Percentiles rank a stretch among this genome's conserved stretches.
Conservation (phyloP, 768 basidiomycete genomes). For the Rhodotorula kratochvilovae region DNA sequence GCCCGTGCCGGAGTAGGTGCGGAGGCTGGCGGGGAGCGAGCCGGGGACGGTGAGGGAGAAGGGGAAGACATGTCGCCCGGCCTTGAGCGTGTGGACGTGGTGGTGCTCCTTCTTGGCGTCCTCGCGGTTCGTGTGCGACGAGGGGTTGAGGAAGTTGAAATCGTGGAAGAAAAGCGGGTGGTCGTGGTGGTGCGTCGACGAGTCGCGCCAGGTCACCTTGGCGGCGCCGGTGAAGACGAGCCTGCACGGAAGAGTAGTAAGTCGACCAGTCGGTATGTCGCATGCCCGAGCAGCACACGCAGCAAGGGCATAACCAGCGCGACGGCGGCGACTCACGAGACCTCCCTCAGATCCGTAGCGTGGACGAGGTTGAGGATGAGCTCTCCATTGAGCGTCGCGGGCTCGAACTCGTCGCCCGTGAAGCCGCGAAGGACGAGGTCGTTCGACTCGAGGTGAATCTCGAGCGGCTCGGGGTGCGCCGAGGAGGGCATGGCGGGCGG, state of each 20-base stretch:
- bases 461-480: conserved; percentile 51
- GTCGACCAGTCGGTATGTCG: conserved; percentile 46
- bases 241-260: conserved; percentile 45
- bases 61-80: conserved; percentile 88
- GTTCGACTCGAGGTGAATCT: conserved; percentile 70
- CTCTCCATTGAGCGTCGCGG: conserved; percentile 72
- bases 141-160: conserved; percentile 42
- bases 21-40: conserved; percentile 71
- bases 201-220: conserved; percentile 40
- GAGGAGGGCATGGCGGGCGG: conserved; percentile 7
- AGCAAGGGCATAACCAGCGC: neutral
- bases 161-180: conserved; percentile 43
- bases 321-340: conserved; percentile 26
- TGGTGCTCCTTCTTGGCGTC: conserved; percentile 47
- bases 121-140: conserved; percentile 38
- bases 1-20: conserved; percentile 56
- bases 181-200: conserved; percentile 39
- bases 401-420: conserved; percentile 54
- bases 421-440: conserved; percentile 66
- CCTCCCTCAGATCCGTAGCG: conserved; percentile 59
- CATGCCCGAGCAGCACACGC: neutral
- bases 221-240: conserved; percentile 67
- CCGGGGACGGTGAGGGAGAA: conserved; percentile 84
- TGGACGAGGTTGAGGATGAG: conserved; percentile 75
- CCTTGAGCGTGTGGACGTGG: conserved; percentile 78